Evolutionary conservation across 371 early-diverging fungal species (phyloP).

Genomic region (Mortierella sp.): DNA sequence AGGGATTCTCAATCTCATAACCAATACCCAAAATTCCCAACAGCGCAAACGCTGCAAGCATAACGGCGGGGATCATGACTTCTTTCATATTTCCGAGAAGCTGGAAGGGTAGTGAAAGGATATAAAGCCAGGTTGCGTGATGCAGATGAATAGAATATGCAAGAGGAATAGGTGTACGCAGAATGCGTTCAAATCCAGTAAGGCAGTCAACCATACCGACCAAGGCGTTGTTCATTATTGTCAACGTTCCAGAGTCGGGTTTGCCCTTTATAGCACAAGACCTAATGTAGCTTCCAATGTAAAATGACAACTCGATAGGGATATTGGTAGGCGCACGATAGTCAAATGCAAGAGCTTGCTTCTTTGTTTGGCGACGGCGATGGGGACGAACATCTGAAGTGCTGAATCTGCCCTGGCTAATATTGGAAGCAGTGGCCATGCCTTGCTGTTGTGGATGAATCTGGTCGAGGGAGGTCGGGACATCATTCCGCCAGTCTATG

Average conservation of each 20-base stretch:
- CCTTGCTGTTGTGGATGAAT: not conserved
- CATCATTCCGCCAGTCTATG: slow-evolving; percentile 47
- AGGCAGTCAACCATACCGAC: slow-evolving; percentile 60
- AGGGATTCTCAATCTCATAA: slow-evolving; percentile 82
- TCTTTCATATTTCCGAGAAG: slow-evolving; percentile 57
- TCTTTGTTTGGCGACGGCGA: slow-evolving; percentile 14
- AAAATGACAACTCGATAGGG: slow-evolving; percentile 61
- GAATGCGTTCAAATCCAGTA: slow-evolving; percentile 80
- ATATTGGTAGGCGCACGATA: slow-evolving; percentile 57
- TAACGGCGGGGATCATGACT: slow-evolving; percentile 59
- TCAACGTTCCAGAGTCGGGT: slow-evolving; percentile 51
- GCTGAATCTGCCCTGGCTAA: not conserved
- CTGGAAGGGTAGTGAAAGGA: slow-evolving; percentile 79
- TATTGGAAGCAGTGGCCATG: not conserved
- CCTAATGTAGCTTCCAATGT: slow-evolving; percentile 60
- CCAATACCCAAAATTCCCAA: slow-evolving; percentile 81
- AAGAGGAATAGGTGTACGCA: slow-evolving; percentile 84
- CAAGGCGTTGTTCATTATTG: slow-evolving; percentile 52
- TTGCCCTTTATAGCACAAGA: slow-evolving; percentile 30
- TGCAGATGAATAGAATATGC: slow-evolving; percentile 86
- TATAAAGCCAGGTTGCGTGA: slow-evolving; percentile 77
- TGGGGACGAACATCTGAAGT: slow-evolving; percentile 3
- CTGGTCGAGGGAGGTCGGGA: slow-evolving; percentile 16
- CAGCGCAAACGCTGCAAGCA: slow-evolving; percentile 77
- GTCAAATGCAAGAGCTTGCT: slow-evolving; percentile 43